Evolutionary conservation across 305 asterid species (phyloP).

Genomic region (Andrographis paniculata): DNA sequence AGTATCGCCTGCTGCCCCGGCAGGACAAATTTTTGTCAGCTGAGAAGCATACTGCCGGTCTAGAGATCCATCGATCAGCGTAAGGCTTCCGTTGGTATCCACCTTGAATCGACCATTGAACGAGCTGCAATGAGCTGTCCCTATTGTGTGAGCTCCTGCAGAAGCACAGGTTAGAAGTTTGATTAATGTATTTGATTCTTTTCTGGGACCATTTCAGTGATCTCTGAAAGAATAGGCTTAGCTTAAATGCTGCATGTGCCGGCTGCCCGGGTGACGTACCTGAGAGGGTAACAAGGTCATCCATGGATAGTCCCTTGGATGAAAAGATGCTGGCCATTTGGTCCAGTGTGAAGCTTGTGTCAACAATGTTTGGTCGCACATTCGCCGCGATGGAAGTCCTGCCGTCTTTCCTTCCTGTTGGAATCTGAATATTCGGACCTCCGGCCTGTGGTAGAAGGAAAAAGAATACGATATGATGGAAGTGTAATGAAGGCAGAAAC

Average conservation of each 20-base stretch:
- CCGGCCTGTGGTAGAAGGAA: slow-evolving; percentile 38
- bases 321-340: slow-evolving; percentile 48
- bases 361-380: slow-evolving; percentile 66
- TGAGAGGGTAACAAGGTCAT: slow-evolving; percentile 71
- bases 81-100: slow-evolving; percentile 44
- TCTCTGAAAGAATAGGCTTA: too few species aligned
- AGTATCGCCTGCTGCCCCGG: slow-evolving; percentile 22
- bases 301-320: slow-evolving; percentile 53
- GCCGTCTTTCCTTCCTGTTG: slow-evolving; percentile 77
- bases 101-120: slow-evolving; percentile 52
- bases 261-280: too few species aligned
- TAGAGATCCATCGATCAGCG: slow-evolving; percentile 38
- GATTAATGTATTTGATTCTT: too few species aligned
- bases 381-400: slow-evolving; percentile 40
- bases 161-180: slow-evolving; percentile 1
- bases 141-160: slow-evolving; percentile 78
- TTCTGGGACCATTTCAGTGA: too few species aligned
- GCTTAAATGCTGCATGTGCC: too few species aligned
- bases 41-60: slow-evolving; percentile 47
- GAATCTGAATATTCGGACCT: slow-evolving; percentile 54
- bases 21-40: slow-evolving; percentile 38
- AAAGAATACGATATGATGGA: neutral
- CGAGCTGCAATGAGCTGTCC: slow-evolving; percentile 64
- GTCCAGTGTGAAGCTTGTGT: slow-evolving; percentile 62
- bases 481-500: neutral